Percentiles rank a stretch among this genome's conserved stretches.
These are phyloP conservation scores for Aspergillus conjunctus DNA, from an alignment of 495 filamentous ascomycete species.

Conservation along the genomic window DNA sequence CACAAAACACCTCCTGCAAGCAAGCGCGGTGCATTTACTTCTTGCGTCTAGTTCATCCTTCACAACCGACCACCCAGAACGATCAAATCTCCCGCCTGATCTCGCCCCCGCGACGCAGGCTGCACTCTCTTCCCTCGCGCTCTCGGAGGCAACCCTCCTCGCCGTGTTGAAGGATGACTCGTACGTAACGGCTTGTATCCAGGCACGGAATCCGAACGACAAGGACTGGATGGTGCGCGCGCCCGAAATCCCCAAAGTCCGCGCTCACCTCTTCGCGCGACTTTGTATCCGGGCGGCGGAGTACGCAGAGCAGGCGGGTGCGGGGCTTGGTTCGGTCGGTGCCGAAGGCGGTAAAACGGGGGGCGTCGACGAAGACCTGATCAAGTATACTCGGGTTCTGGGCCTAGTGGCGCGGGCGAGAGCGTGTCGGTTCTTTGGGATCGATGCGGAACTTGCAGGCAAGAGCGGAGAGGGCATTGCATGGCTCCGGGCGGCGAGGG, in stretches of 20 bases:
- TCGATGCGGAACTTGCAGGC: slow-evolving; percentile 81
- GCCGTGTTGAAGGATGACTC: slow-evolving; percentile 93
- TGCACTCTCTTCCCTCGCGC: slow-evolving; percentile 70
- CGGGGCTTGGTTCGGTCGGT: slow-evolving; percentile 47
- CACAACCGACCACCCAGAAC: slow-evolving; percentile 12
- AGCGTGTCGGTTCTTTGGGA: slow-evolving; percentile 84
- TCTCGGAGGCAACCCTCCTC: slow-evolving; percentile 86
- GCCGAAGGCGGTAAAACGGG: slow-evolving; percentile 29
- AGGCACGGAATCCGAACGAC: slow-evolving; percentile 74
- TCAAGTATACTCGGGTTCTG: slow-evolving; percentile 73
- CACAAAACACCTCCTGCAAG: slow-evolving; percentile 74
- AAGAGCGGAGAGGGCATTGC: slow-evolving; percentile 80
- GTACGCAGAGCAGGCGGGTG: slow-evolving; percentile 54
- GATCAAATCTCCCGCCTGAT: slow-evolving; percentile 48
- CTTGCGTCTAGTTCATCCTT: slow-evolving; percentile 45
- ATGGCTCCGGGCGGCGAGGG: slow-evolving; percentile 75
- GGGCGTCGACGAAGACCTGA: slow-evolving; percentile 58
- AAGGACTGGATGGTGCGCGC: slow-evolving; percentile 91
- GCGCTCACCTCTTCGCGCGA: slow-evolving; percentile 82
- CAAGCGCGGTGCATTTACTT: slow-evolving; percentile 75
- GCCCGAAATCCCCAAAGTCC: slow-evolving; percentile 82
- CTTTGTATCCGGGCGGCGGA: slow-evolving; percentile 74
- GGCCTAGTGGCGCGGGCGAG: slow-evolving; percentile 72
- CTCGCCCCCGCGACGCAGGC: slow-evolving; percentile 65
- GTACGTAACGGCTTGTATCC: slow-evolving; percentile 76